These are phyloP conservation scores for Backusella tarrabulga DNA, from an alignment of 192 early-diverging fungal species.

Conservation along the genomic window DNA sequence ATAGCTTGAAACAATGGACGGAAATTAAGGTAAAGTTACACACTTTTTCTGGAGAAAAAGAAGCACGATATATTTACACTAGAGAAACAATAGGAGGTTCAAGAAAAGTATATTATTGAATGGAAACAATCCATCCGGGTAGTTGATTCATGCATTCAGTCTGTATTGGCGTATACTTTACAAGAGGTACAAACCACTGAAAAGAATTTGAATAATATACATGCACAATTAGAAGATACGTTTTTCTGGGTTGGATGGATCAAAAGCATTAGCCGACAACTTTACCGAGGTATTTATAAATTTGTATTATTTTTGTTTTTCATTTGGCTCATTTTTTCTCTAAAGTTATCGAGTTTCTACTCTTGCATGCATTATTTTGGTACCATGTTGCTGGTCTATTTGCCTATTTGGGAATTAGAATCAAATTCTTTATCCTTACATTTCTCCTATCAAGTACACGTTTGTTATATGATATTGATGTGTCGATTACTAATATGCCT, in stretches of 20 bases:
- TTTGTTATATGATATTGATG: not conserved
- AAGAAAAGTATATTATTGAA: not conserved
- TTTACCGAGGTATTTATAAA: not conserved
- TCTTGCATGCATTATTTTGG: not conserved
- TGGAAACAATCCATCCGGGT: not conserved
- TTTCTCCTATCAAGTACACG: not conserved
- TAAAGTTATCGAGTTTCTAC: not conserved
- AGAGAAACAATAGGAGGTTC: not conserved
- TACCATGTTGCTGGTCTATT: not conserved
- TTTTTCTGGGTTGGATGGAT: not conserved
- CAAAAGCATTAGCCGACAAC: not conserved
- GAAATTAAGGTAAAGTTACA: not conserved
- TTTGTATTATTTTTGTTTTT: not conserved
- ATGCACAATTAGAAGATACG: not conserved
- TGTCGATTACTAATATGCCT: not conserved
- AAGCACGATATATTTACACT: not conserved
- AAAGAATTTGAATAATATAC: not conserved
- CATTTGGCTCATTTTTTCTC: not conserved
- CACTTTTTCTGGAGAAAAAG: not conserved
- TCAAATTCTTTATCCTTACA: not conserved
- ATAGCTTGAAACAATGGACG: not conserved
- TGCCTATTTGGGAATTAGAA: not conserved
- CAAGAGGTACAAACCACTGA: not conserved
- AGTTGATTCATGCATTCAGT: not conserved
- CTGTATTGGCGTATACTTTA: not conserved